Evolutionary conservation across 495 filamentous ascomycete species (phyloP).

Genomic region (Tuber melanosporum): DNA sequence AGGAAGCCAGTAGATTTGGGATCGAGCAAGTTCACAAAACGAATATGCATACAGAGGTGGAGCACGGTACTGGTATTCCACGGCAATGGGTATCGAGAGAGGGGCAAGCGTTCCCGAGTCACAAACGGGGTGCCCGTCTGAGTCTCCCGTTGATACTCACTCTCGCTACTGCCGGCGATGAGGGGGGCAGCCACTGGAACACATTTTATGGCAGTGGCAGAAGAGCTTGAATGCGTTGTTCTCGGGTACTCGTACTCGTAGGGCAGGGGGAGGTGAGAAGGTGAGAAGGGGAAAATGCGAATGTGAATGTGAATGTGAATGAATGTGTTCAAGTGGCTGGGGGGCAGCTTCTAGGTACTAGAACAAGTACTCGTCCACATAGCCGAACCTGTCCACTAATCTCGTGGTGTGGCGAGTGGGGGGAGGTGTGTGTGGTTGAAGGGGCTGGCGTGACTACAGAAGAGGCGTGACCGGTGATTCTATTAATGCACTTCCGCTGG

Average conservation of each 20-base stretch:
- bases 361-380: neutral
- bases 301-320: neutral
- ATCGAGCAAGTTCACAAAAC: neutral
- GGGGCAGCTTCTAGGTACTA: neutral
- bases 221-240: neutral
- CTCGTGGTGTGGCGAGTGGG: neutral
- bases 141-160: neutral
- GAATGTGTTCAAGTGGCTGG: neutral
- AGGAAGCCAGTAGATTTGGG: neutral
- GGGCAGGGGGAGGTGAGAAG: neutral
- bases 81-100: neutral
- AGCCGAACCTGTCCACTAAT: neutral
- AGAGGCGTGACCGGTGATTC: neutral
- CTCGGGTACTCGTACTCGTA: no score
- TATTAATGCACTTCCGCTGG: neutral
- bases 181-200: neutral
- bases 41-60: neutral
- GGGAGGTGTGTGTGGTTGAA: neutral
- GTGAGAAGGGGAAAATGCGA: neutral
- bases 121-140: neutral
- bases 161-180: constrained; percentile 2
- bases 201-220: neutral
- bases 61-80: neutral
- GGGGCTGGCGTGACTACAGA: neutral
- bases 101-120: neutral